Conservation (phyloP, 257 asterid species). For the Euphrasia confusa region DNA sequence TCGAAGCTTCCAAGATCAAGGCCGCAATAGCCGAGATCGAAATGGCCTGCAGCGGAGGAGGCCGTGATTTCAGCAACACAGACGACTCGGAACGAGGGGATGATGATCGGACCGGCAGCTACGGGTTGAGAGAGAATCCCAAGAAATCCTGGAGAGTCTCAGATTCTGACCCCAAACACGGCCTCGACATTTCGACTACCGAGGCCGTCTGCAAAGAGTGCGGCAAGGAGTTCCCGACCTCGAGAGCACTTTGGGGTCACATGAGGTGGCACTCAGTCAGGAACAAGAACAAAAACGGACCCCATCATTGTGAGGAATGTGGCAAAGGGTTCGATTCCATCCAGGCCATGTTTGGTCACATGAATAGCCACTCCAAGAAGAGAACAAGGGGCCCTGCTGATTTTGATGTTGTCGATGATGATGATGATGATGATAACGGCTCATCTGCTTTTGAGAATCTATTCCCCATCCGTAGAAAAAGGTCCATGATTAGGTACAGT, state of each 20-base stretch:
- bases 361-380: constrained; percentile 68
- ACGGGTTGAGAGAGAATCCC: constrained; percentile 60
- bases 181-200: constrained; percentile 3
- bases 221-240: constrained; percentile 50
- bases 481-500: constrained; percentile 60
- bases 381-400: constrained; percentile 26
- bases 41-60: constrained; percentile 19
- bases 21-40: constrained; percentile 23
- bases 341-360: constrained; percentile 82
- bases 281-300: constrained; percentile 22
- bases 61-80: constrained; percentile 5
- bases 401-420: constrained; percentile 15
- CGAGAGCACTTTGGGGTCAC: constrained; percentile 77
- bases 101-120: constrained; percentile 33
- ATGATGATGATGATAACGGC: constrained; percentile 25
- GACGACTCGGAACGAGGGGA: constrained; percentile 4
- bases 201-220: constrained; percentile 53
- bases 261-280: constrained; percentile 62
- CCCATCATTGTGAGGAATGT: constrained; percentile 56
- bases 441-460: constrained; percentile 39
- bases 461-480: constrained; percentile 51
- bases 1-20: constrained; percentile 51
- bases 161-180: constrained; percentile 27
- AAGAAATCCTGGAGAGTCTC: constrained; percentile 73
- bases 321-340: constrained; percentile 58